These are phyloP conservation scores for Saturnispora hagleri DNA, from an alignment of 805 yeast genomes.

Conservation along the genomic window DNA sequence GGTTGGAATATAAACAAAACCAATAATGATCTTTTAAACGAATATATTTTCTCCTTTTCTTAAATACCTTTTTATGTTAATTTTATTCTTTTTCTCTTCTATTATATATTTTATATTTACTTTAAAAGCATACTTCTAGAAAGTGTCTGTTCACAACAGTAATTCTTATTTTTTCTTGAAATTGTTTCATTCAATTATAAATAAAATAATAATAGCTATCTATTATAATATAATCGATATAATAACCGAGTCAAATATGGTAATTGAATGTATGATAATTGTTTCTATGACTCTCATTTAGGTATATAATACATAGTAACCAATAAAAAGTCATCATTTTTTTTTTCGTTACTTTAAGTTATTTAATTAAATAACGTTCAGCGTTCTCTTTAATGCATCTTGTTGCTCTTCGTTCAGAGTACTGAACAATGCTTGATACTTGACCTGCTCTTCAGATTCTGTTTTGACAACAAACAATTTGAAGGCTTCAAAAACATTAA, in stretches of 20 bases:
- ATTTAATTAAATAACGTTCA: background rate
- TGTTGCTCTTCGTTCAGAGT: conserved; percentile 20
- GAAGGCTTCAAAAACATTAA: conserved; percentile 64
- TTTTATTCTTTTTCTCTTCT: background rate
- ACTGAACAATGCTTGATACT: conserved; percentile 18
- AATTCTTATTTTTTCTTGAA: no score
- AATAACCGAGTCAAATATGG: background rate
- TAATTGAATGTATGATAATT: no score
- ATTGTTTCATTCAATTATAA: background rate
- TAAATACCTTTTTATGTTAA: background rate
- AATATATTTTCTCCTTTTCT: background rate
- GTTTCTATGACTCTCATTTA: background rate
- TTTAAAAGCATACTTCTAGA: background rate
- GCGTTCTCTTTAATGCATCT: conserved; percentile 11
- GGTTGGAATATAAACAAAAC: background rate
- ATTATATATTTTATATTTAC: no score
- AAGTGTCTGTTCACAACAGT: background rate
- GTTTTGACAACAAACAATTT: conserved; percentile 42
- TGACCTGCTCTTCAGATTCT: conserved; percentile 36
- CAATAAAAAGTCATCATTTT: background rate
- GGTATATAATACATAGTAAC: background rate
- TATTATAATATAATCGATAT: no score
- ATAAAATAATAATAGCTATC: background rate
- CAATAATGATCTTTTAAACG: background rate
- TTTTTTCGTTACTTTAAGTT: background rate